Evolutionary conservation across 169 alveolate species (phyloP).

Genomic region (Amoebophrya sp.): DNA sequence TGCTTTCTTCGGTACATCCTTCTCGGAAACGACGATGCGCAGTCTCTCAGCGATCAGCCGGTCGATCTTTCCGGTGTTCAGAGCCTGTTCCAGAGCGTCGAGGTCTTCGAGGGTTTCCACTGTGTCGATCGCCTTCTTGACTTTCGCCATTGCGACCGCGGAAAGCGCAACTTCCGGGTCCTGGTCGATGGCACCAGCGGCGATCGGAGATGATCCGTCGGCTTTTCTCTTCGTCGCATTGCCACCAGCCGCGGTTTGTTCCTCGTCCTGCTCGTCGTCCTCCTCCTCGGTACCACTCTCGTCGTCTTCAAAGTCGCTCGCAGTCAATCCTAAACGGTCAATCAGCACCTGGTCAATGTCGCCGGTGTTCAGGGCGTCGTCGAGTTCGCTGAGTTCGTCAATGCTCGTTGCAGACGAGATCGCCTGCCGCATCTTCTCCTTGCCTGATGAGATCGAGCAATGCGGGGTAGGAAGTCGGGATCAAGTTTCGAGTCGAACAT

Average conservation of each 20-base stretch:
- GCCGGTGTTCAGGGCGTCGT: neutral
- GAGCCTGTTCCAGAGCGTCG: neutral
- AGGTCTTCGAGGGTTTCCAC: neutral
- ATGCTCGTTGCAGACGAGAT: neutral
- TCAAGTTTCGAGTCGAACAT: neutral
- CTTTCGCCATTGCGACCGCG: neutral
- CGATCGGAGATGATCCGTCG: no score
- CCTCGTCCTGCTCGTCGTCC: neutral
- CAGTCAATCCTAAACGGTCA: neutral
- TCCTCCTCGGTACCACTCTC: neutral
- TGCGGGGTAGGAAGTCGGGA: neutral
- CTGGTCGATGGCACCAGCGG: neutral
- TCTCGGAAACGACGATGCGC: no score
- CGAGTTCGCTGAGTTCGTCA: conserved; percentile 1
- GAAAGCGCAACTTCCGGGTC: neutral
- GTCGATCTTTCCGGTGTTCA: neutral
- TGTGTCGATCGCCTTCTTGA: neutral
- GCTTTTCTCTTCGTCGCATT: no score
- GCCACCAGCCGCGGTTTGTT: neutral
- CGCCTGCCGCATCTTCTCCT: neutral
- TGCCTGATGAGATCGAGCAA: neutral
- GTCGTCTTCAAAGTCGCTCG: neutral
- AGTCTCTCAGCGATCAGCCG: neutral
- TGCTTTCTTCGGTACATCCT: no score
- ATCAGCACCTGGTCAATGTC: neutral